These are phyloP conservation scores for Penicillium steckii DNA, from an alignment of 495 filamentous ascomycete genomes.

Conservation along the genomic window DNA sequence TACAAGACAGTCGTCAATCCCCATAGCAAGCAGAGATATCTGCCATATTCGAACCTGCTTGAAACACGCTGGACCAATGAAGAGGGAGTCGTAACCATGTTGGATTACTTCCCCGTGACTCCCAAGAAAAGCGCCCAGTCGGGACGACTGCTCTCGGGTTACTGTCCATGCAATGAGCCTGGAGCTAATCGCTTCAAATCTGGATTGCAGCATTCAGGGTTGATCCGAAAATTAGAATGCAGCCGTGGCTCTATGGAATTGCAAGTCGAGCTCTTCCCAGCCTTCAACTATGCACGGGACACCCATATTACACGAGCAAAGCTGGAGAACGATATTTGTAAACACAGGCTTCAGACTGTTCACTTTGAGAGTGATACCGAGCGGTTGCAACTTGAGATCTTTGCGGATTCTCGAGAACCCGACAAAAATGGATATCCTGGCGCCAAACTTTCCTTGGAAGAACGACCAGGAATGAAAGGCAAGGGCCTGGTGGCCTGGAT, in stretches of 20 bases:
- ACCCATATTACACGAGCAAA: conserved; percentile 43
- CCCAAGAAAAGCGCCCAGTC: conserved; percentile 23
- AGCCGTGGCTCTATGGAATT: conserved; percentile 60
- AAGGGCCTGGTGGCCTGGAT: conserved; percentile 60
- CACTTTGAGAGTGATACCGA: conserved; percentile 57
- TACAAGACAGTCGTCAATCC: conserved; percentile 41
- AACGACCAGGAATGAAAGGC: conserved; percentile 49
- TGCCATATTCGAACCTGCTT: conserved; percentile 68
- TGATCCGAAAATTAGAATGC: conserved; percentile 69
- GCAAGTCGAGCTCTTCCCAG: conserved; percentile 67
- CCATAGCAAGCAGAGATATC: conserved; percentile 69
- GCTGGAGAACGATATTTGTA: conserved; percentile 27
- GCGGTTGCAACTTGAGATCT: conserved; percentile 63
- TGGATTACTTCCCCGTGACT: conserved; percentile 66
- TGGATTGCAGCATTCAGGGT: conserved; percentile 38
- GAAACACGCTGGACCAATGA: conserved; percentile 71
- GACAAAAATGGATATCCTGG: conserved; percentile 44
- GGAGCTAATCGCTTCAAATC: conserved; percentile 38
- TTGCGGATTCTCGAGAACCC: conserved; percentile 55
- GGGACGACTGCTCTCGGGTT: conserved; percentile 32
- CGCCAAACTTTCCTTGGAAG: conserved; percentile 51
- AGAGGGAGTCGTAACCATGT: conserved; percentile 64
- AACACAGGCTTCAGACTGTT: conserved; percentile 54
- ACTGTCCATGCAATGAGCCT: conserved; percentile 35
- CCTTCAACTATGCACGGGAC: conserved; percentile 65